A percentile compares a stretch with the other conserved stretches of the same genome.
phyloP scores from a whole-genome alignment of 2,329 filamentous ascomycete species.

The Diaporthe batatas region DNA sequence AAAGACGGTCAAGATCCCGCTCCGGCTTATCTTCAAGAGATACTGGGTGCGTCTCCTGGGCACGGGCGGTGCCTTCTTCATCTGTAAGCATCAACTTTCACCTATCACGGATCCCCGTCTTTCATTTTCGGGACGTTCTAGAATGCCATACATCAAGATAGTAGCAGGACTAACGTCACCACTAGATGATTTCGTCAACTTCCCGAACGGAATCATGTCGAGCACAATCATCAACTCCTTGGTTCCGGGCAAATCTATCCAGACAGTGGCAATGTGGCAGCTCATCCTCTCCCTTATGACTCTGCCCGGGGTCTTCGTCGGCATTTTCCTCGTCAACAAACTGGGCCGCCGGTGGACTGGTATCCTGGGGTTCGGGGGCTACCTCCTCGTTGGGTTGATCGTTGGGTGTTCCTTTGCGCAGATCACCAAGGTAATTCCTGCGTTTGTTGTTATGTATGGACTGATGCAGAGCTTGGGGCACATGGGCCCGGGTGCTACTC shows the following conservation, averaged over 20 bases:
- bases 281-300: conserved; percentile 59
- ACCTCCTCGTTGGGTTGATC: conserved; percentile 64
- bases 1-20: conserved; percentile 45
- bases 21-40: conserved; percentile 55
- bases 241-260: conserved; percentile 54
- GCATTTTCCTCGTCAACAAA: conserved; percentile 61
- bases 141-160: too few relatives aligned
- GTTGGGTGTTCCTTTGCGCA: conserved; percentile 63
- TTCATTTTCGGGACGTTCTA: too few relatives aligned
- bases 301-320: conserved; percentile 64
- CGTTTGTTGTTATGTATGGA: conserved; percentile 66
- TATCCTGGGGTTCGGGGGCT: conserved; percentile 64
- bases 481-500: conserved; percentile 64
- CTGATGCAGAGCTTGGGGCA: conserved; percentile 64
- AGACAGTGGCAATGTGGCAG: conserved; percentile 62
- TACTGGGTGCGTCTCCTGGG: conserved; percentile 62
- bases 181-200: conserved; percentile 58
- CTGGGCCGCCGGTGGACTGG: conserved; percentile 64
- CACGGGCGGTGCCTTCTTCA: conserved; percentile 65
- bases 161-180: too few relatives aligned
- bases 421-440: conserved; percentile 62
- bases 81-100: conserved; percentile 47
- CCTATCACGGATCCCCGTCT: too few relatives aligned
- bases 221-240: conserved; percentile 58
- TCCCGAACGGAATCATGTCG: conserved; percentile 60